Conservation (phyloP, 768 basidiomycete genomes). For the Lentinula edodes region DNA sequence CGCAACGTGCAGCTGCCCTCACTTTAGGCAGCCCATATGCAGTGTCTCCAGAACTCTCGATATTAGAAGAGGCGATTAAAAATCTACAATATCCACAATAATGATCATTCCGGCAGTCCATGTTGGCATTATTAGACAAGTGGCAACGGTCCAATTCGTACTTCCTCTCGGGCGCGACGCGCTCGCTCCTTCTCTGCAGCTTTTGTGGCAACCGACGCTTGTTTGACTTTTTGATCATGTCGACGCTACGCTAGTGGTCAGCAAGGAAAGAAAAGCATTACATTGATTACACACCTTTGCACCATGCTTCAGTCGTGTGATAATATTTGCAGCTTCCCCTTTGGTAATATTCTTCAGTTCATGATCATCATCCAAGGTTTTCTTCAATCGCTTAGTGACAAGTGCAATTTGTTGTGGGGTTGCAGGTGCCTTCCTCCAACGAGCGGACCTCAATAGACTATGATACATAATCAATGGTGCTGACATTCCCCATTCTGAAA, state of each 20-base stretch:
- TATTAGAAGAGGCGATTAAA: conserved; percentile 5
- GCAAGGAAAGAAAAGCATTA: not conserved
- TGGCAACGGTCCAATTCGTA: conserved; percentile 55
- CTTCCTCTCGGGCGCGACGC: conserved; percentile 47
- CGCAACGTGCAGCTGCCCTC: conserved; percentile 61
- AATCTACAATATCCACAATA: not conserved
- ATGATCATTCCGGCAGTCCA: not conserved
- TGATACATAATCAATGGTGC: not conserved
- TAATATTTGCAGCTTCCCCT: conserved; percentile 75
- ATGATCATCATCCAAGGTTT: conserved; percentile 13
- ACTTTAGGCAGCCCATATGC: conserved; percentile 54
- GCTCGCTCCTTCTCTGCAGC: conserved; percentile 39
- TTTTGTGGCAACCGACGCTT: conserved; percentile 27
- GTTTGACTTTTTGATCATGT: conserved; percentile 47
- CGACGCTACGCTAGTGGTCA: conserved; percentile 34
- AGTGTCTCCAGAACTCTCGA: conserved; percentile 60
- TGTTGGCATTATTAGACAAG: not conserved
- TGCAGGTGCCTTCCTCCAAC: conserved; percentile 61
- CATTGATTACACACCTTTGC: conserved; percentile 44
- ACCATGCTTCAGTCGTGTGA: conserved; percentile 73
- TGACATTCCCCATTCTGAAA: not conserved
- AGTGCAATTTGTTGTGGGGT: conserved; percentile 55
- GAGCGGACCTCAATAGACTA: conserved; percentile 55
- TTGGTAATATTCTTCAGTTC: conserved; percentile 52
- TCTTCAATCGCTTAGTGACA: conserved; percentile 39